Evolutionary conservation across 805 yeast genomes (phyloP).

Genomic region (Ogataea corticis): DNA sequence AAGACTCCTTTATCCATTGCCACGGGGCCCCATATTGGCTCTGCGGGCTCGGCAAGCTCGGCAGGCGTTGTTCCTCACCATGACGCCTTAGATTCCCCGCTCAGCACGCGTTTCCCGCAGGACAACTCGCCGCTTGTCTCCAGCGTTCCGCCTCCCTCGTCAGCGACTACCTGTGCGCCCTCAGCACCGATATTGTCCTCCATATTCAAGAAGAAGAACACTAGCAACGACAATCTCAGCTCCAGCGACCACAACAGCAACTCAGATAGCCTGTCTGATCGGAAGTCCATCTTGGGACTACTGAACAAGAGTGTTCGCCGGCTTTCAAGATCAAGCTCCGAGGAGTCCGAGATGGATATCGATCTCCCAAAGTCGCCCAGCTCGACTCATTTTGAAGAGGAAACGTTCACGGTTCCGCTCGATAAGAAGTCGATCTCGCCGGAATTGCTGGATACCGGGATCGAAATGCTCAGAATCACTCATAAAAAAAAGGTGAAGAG

Average conservation of each 20-base stretch:
- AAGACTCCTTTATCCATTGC: constrained; percentile 1
- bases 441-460: constrained; percentile 53
- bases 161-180: not conserved
- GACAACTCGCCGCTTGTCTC: not conserved
- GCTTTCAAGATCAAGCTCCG: constrained; percentile 20
- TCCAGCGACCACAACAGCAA: constrained; percentile 15
- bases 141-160: not conserved
- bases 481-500: constrained; percentile 66
- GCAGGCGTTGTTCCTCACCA: too few relatives aligned
- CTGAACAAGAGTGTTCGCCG: constrained; percentile 16
- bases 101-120: not conserved
- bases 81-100: not conserved
- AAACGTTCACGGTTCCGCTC: constrained; percentile 17
- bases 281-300: constrained; percentile 6
- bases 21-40: not conserved
- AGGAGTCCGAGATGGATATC: constrained; percentile 15
- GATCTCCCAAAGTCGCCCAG: constrained; percentile 6
- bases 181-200: constrained; percentile 3
- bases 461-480: constrained; percentile 67
- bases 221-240: constrained; percentile 11
- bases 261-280: constrained; percentile 9
- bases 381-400: constrained; percentile 12
- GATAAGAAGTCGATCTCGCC: constrained; percentile 42
- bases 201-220: constrained; percentile 8
- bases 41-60: too few relatives aligned